Evolutionary conservation across 2,329 filamentous ascomycete species (phyloP), one percentile per base, ranked within the genome.

Genomic region (Fragosphaeria purpurea): DNA sequence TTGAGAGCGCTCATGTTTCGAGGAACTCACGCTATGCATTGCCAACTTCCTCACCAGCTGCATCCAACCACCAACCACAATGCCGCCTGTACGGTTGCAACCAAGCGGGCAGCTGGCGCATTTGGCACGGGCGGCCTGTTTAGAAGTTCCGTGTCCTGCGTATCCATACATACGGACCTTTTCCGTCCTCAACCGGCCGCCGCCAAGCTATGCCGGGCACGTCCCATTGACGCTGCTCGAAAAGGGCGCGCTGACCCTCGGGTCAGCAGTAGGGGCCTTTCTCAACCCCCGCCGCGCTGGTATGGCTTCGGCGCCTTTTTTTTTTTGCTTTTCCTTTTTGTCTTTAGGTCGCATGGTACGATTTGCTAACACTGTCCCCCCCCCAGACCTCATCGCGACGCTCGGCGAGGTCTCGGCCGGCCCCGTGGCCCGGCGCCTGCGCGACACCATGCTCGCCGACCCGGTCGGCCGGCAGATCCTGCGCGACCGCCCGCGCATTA

Each of bases 381-480:
- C 53, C 4, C 42, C 35, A 88, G 93, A 98, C 71, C 82, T 98
- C 58, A 94, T 98, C 60, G 93, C 93, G 37, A 80, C 88, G 37
- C 80, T 95, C n/a, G 91, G 90, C 63, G 93, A 98, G 74, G 83
- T 90, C 33, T 97, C 93, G 4, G 88, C 90, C 30, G 88, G 90
- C 8, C 93, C 93, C 10, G 96, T 97, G 72, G 90, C 96, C 67
- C 81, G 87, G 68, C 86, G 88, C 51, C 86, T 98, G 22, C 89
- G 88, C 57, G 80, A 91, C 64, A 87, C 85, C 56, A 98, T 98
- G 93, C 86, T 98, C 50, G 72, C 80, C 33, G 74, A 83, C 57
- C 76, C 87, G 1, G 95, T 88, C 0, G 93, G 93, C 51, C 86
- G 93, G 1, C 84, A 89, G 46, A 96, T 98, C 65, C 82, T 98